Base-by-base conservation (phyloP, 192 early-diverging fungal species). In the Tieghemiomyces parasiticus region DNA sequence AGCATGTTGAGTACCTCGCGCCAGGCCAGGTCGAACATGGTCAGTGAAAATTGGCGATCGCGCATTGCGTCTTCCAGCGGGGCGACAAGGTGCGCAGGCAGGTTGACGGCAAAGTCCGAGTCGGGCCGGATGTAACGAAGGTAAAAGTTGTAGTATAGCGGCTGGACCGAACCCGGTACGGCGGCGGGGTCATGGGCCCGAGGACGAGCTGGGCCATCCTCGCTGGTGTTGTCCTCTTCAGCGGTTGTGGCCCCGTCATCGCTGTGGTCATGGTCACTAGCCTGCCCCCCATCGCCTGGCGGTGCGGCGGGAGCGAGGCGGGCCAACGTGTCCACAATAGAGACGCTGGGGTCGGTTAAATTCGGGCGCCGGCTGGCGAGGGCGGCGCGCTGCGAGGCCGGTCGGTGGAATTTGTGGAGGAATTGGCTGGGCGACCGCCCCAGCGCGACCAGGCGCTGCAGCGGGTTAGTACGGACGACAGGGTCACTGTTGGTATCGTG, bases 31-130 rank as follows among this genome's bases (percentile, higher is more conserved):
- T 56, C 54, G 24, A 56, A 56, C 54, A 56, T 56, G 24, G 29
- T 29, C 31, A 56, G 31, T 3, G 9, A 16, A 31, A 33, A 56
- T 16, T 31, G 19, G 12, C 54, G 54, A 24, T 56, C 20, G 2
- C 31, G 54, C 54, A 56, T 56, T 8, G 29, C 54, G 19, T 29
- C 16, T 14, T 56, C 32, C 8, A 56, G 14, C 13, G 28, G 13
- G 3, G 29, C 20, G 24, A 56, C 33, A 2, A 34, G 14, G 54
- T 1, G 31, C 16, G 20, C 31, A 1, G 54, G 32, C 30, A 56
- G 54, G 54, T 56, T 56, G 20, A 56, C 54, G 20, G 54, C 54
- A 56, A 56, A 56, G 32, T 56, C 54, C 2, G 54, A 56, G 8
- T 56, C 54, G 4, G 54, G 54, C 16, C 29, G 29, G 34, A 56